Evolutionary conservation across 805 yeast genomes (phyloP), one percentile per base, ranked within the genome.

Genomic region (Ascoidea tarda): DNA sequence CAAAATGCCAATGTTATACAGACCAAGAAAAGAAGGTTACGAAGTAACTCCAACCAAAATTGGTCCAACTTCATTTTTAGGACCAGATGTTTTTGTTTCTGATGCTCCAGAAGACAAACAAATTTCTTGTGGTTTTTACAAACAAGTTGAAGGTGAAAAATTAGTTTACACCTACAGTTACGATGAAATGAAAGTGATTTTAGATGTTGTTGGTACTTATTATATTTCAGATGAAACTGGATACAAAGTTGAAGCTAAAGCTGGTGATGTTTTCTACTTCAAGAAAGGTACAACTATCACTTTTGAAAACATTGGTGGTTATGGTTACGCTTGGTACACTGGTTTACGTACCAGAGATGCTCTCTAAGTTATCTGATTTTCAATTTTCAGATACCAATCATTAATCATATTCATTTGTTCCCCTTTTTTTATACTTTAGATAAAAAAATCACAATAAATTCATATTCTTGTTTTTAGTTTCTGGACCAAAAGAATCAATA

Each of bases 101-200:
- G 81, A 75, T 44, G 80, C 80, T 52, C 76, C 74, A 55, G 66
- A 72, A 50, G 84, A 75, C 49, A 67, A 77, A 62, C 79, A 79
- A 62, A 75, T 82, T 55, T 68, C 81, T 16, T 73, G 79, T 62
- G 88, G 88, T 51, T 82, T 82, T 71, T 82, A 77, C 74, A 77
- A 72, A 61, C 87, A 82, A 62, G 82, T 80, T 62, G 73, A 75
- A 55, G 88, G 88, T 55, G 82, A 79, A 66, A 77, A 82, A 49
- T 72, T 82, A 62, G 83, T 76, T 12, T 82, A 81, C 73, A 69
- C 72, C 51, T 82, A 82, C 67, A 67, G 65, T 62, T 75, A 70
- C 59, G 72, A 38, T 38, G 44, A 38, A 38, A 38, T 38, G 44
- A 38, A 38, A 38, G 44, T 80, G 59, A 74, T 78, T 64, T 71